These are phyloP conservation scores for Fusarium vanettenii DNA, from an alignment of 2,329 filamentous ascomycete species.

Conservation along the genomic window DNA sequence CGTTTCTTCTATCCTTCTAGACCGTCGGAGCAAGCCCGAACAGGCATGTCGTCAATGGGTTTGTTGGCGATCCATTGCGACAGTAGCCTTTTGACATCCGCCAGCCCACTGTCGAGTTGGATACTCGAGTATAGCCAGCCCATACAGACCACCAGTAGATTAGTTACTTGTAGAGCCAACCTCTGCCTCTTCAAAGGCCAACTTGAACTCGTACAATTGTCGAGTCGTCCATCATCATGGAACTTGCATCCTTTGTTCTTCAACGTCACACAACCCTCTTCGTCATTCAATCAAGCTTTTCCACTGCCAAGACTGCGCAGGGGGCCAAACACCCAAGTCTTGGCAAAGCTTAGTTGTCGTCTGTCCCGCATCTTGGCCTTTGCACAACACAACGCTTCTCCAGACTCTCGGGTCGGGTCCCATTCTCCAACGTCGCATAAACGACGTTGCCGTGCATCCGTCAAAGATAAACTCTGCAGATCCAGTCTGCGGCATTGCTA, in stretches of 20 bases:
- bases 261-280: constrained; percentile 17
- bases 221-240: background rate
- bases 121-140: background rate
- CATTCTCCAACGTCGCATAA: constrained; percentile 2
- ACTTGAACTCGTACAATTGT: background rate
- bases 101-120: background rate
- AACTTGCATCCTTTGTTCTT: background rate
- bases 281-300: constrained; percentile 36
- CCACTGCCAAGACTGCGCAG: constrained; percentile 39
- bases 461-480: background rate
- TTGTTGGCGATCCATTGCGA: background rate
- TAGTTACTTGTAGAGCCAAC: too few relatives aligned
- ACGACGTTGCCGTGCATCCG: background rate
- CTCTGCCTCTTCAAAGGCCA: background rate
- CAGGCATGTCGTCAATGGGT: background rate
- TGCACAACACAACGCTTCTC: constrained; percentile 27
- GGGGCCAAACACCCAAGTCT: constrained; percentile 31
- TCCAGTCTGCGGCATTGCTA: background rate
- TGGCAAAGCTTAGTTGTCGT: constrained; percentile 47
- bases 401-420: constrained; percentile 36
- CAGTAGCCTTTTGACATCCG: background rate
- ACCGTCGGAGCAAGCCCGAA: background rate
- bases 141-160: too few relatives aligned
- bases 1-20: background rate
- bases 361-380: constrained; percentile 31